Evolutionary conservation across 345 rosid genomes (phyloP).

Genomic region (Citrus inodora): DNA sequence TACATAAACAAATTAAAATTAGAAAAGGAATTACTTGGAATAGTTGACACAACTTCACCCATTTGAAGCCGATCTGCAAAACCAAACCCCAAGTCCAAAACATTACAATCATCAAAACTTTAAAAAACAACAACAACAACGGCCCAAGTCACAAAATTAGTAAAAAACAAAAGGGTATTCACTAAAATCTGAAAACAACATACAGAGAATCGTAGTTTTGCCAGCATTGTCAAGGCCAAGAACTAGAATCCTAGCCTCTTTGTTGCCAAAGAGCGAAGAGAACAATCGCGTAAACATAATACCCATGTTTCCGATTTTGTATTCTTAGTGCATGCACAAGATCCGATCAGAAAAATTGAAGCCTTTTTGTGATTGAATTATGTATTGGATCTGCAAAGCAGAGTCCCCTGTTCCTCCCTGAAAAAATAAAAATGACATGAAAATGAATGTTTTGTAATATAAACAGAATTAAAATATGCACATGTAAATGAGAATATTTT

Average conservation of each 20-base stretch:
- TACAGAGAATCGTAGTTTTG: slow-evolving; percentile 85
- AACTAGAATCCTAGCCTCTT: slow-evolving; percentile 85
- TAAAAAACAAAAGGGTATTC: not conserved
- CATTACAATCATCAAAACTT: not conserved
- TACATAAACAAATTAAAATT: not conserved
- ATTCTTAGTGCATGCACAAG: slow-evolving; percentile 5
- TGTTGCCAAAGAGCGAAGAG: slow-evolving; percentile 69
- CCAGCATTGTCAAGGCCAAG: slow-evolving; percentile 96
- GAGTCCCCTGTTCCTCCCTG: slow-evolving; percentile 15
- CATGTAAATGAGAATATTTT: not conserved
- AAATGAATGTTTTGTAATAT: not conserved
- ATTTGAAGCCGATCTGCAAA: slow-evolving; percentile 91
- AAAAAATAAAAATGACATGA: not conserved
- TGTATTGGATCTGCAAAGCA: slow-evolving; percentile 27
- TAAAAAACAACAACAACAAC: not conserved
- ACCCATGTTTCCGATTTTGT: slow-evolving; percentile 47
- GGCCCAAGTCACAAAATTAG: slow-evolving; percentile 11
- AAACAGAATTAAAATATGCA: not conserved
- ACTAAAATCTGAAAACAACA: slow-evolving; percentile 5
- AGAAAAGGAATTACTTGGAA: slow-evolving; percentile 66
- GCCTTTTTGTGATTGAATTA: not conserved
- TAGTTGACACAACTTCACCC: slow-evolving; percentile 98
- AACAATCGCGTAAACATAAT: slow-evolving; percentile 70
- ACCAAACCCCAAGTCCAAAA: slow-evolving; percentile 6
- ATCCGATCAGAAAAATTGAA: not conserved